Base-by-base conservation (phyloP, 129 eudicot species). In the Artemisia argyi region DNA sequence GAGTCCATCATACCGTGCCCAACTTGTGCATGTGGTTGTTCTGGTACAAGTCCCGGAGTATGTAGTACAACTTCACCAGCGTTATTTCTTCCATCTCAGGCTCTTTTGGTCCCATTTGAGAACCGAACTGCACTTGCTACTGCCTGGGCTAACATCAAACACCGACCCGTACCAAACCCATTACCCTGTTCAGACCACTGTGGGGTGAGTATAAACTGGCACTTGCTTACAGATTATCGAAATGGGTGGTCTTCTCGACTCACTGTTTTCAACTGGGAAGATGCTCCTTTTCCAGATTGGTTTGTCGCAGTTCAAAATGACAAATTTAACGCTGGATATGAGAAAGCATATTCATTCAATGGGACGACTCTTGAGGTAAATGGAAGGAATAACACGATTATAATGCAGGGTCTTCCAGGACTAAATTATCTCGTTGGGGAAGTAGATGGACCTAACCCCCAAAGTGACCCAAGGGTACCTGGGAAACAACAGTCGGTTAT, bases 191-290 rank as follows among this genome's bases (percentile, higher is more conserved):
- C 85, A 2, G 97, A 90, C 68, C 86, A 87, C 72, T 90, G 97
- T 55, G 97, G 97, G 3, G 97, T 90, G 8, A 90, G 91, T 79
- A 54, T 87, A 20, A 90, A 90, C 66, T 90, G 97, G 97, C 95
- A 90, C 77, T 63, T 90, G 62, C 72, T 72, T 35, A 85, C 91
- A 3, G 95, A 90, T 62, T 90, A 55, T 68, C 77, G 83, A 35
- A 82, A 75, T 0, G 97, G 97, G 24, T 90, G 97, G 97, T 80
- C 95, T 1, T 92, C 97, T 5, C 81, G 97, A 64, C 66, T 90
- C 51, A 90, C 97, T 2, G 17, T 90, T 15, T 90, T 90, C 78
- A 90, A 90, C 78, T 90, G 97, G 97, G 97, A 87, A 3, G 94
- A 87, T 0, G 13, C 28, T n/a, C 24, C 83, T 14, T 90, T 83